A percentile compares a stretch with the other conserved stretches of the same genome.
Conservation (phyloP, 805 yeast species). For the Brettanomyces naardenensis region DNA sequence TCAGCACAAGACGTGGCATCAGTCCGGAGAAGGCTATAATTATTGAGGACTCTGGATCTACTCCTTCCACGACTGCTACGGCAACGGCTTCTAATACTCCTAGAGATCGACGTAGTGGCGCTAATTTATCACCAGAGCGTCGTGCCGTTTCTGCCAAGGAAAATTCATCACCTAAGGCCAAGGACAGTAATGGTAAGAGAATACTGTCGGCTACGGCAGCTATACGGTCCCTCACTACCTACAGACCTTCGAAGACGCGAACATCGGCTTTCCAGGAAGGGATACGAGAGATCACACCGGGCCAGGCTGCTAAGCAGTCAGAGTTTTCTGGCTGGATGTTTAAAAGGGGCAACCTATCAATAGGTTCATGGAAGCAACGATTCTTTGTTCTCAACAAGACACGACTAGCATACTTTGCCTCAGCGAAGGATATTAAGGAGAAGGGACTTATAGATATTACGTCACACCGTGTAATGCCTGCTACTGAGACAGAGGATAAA, state of each 20-base stretch:
- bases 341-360: constrained; percentile 76
- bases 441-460: constrained; percentile 94
- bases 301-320: constrained; percentile 69
- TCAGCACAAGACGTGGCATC: neutral
- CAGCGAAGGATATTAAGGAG: constrained; percentile 72
- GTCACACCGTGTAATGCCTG: constrained; percentile 84
- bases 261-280: constrained; percentile 88
- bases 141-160: constrained; percentile 44
- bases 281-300: constrained; percentile 65
- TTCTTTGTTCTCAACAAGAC: constrained; percentile 88
- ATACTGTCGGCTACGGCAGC: constrained; percentile 30
- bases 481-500: constrained; percentile 71
- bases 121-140: constrained; percentile 20
- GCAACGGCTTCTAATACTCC: neutral
- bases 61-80: no score
- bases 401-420: constrained; percentile 77
- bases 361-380: constrained; percentile 89
- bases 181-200: constrained; percentile 26
- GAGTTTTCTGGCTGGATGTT: constrained; percentile 93
- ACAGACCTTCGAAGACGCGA: constrained; percentile 42
- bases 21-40: neutral
- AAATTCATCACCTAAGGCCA: constrained; percentile 4
- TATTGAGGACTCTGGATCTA: no score
- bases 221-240: constrained; percentile 33
- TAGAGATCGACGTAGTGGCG: neutral